A percentile compares a stretch with the other conserved stretches of the same genome.
These are phyloP conservation scores for Rhodamnia rubescens DNA, from an alignment of 345 rosid species.

Conservation along the genomic window DNA sequence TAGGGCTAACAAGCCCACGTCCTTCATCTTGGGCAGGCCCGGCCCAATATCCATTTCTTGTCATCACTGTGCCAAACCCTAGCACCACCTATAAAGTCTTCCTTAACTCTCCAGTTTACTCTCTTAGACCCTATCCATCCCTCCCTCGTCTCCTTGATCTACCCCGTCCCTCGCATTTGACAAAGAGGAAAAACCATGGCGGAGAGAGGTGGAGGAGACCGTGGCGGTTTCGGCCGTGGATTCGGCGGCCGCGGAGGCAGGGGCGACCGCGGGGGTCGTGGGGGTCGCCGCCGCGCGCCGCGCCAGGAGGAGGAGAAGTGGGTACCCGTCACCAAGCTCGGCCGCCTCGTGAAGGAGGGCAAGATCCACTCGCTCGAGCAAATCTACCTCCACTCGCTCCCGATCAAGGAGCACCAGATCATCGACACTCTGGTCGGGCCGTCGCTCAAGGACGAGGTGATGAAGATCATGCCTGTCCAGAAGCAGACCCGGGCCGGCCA, in stretches of 20 bases:
- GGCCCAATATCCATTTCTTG: background rate
- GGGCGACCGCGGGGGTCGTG: conserved; percentile 24
- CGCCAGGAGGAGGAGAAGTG: conserved; percentile 66
- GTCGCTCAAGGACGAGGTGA: conserved; percentile 77
- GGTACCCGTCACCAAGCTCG: conserved; percentile 91
- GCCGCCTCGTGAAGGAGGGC: conserved; percentile 54
- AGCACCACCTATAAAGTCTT: background rate
- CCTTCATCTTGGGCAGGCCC: background rate
- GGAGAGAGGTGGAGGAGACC: conserved; percentile 58
- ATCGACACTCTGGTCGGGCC: conserved; percentile 64
- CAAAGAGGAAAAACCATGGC: conserved; percentile 25
- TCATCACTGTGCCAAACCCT: background rate
- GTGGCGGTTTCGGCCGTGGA: conserved; percentile 58
- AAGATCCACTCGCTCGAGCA: conserved; percentile 52
- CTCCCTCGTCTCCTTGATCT: too few species aligned
- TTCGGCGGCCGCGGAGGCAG: conserved; percentile 41
- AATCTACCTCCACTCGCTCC: conserved; percentile 43
- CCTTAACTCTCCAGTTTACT: background rate
- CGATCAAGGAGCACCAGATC: conserved; percentile 88
- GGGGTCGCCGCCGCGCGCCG: conserved; percentile 52
- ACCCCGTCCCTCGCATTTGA: background rate
- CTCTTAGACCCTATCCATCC: background rate
- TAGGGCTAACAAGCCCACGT: background rate
- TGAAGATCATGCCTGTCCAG: conserved; percentile 91
- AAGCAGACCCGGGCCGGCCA: conserved; percentile 67